These are phyloP conservation scores for Sphaerobolus stellatus DNA, from an alignment of 1,284 basidiomycete genomes.

Conservation along the genomic window DNA sequence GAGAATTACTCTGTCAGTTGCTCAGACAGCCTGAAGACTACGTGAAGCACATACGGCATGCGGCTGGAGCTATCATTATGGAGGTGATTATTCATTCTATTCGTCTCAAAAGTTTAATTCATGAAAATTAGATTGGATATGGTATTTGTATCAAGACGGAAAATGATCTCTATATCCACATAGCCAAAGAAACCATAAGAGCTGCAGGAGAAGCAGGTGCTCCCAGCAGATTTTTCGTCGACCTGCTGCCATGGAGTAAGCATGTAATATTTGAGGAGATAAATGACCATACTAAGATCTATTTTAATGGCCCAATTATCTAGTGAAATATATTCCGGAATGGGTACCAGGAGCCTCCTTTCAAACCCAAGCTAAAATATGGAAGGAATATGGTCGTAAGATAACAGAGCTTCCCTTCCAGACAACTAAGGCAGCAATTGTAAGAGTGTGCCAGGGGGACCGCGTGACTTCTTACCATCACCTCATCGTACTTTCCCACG, in stretches of 20 bases:
- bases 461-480: too few relatives aligned
- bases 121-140: constrained; percentile 36
- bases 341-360: constrained; percentile 50
- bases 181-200: constrained; percentile 21
- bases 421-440: constrained; percentile 27
- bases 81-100: not conserved
- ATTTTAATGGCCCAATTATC: too few relatives aligned
- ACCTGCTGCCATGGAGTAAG: not conserved
- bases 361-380: constrained; percentile 46
- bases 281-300: too few relatives aligned
- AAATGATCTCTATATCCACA: constrained; percentile 28
- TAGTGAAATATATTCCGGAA: constrained; percentile 40
- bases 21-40: not conserved
- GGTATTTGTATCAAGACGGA: constrained; percentile 29
- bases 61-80: not conserved
- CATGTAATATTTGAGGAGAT: too few relatives aligned
- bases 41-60: not conserved
- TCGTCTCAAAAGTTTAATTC: not conserved
- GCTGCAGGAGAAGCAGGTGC: constrained; percentile 14
- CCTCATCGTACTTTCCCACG: too few relatives aligned
- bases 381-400: constrained; percentile 27
- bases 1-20: not conserved
- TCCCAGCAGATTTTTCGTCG: not conserved
- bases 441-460: constrained; percentile 15
- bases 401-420: constrained; percentile 36